These are phyloP conservation scores for Cercophora sp. DNA, from an alignment of 495 filamentous ascomycete species.

Conservation along the genomic window DNA sequence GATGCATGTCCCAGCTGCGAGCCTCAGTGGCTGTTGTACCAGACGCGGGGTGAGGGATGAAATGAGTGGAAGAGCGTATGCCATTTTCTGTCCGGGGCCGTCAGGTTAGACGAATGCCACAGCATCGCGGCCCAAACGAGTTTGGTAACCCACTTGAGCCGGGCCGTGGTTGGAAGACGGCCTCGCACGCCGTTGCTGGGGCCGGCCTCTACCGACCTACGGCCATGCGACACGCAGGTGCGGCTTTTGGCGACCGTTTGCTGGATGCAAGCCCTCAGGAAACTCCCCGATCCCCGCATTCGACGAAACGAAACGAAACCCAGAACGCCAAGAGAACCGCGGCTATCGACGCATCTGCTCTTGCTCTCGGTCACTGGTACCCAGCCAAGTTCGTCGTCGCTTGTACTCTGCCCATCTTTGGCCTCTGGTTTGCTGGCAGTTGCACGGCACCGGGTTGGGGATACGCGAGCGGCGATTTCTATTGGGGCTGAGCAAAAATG, in stretches of 20 bases:
- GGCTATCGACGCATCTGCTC: constrained; percentile 4
- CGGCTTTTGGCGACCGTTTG: constrained; percentile 4
- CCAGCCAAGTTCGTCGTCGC: constrained; percentile 1
- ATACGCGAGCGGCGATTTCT: constrained; percentile 17
- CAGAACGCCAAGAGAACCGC: constrained; percentile 3
- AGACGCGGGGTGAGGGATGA: not conserved
- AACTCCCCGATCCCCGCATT: constrained; percentile 15
- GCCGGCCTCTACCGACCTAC: constrained; percentile 10
- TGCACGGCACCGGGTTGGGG: constrained; percentile 3
- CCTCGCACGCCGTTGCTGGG: constrained; percentile 5
- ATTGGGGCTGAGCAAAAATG: constrained; percentile 31
- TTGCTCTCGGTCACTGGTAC: constrained; percentile 6
- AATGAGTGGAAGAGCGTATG: constrained; percentile 5
- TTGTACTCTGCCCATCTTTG: constrained; percentile 1
- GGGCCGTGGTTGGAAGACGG: constrained; percentile 3
- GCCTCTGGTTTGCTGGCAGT: constrained; percentile 3
- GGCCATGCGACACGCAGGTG: constrained; percentile 9
- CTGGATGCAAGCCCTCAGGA: constrained; percentile 4
- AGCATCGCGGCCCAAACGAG: constrained; percentile 12
- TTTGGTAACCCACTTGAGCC: not conserved
- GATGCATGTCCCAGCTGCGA: not conserved
- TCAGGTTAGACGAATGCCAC: constrained; percentile 10
- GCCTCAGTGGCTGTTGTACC: constrained; percentile 3
- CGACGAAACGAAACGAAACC: constrained; percentile 5
- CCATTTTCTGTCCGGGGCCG: not conserved